These are phyloP conservation scores for Staphylotrichum tortipilum DNA, from an alignment of 495 filamentous ascomycete genomes.

Conservation along the genomic window DNA sequence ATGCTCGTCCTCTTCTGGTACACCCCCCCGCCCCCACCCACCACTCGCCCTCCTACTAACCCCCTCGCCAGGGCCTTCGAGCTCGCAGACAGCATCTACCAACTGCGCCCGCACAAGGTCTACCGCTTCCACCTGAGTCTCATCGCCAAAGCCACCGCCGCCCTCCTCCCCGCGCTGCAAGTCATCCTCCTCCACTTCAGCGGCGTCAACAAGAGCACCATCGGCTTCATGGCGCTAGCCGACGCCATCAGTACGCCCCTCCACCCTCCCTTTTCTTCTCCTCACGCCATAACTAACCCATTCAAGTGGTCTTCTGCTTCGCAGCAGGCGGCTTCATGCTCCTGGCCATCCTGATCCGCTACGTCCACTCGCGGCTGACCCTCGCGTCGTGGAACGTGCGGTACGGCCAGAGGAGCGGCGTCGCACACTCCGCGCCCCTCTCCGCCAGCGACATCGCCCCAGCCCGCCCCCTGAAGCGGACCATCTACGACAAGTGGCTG, in stretches of 20 bases:
- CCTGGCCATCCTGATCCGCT: slow-evolving; percentile 36
- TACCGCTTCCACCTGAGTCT: slow-evolving; percentile 22
- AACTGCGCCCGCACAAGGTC: slow-evolving; percentile 14
- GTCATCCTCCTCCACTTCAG: slow-evolving; percentile 30
- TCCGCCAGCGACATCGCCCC: neutral
- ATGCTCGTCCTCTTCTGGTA: slow-evolving; percentile 40
- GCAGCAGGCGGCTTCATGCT: slow-evolving; percentile 31
- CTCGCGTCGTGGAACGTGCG: slow-evolving; percentile 32
- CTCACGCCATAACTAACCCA: neutral
- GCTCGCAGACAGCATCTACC: slow-evolving; percentile 32
- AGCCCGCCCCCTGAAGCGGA: slow-evolving; percentile 4
- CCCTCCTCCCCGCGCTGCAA: slow-evolving; percentile 30
- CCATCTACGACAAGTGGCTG: slow-evolving; percentile 42
- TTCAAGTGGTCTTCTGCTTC: slow-evolving; percentile 35
- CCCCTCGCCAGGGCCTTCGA: slow-evolving; percentile 29
- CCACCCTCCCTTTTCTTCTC: neutral
- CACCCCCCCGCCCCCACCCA: neutral
- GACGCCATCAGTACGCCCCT: slow-evolving; percentile 32
- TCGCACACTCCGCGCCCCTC: neutral
- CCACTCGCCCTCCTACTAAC: neutral
- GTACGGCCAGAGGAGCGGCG: slow-evolving; percentile 21
- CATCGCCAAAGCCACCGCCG: slow-evolving; percentile 28
- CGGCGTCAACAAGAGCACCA: slow-evolving; percentile 19
- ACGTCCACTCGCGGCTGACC: slow-evolving; percentile 34
- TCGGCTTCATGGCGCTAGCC: slow-evolving; percentile 32